phyloP scores from a whole-genome alignment of 176 grass and related monocot species.

The Aegilops longissima region DNA sequence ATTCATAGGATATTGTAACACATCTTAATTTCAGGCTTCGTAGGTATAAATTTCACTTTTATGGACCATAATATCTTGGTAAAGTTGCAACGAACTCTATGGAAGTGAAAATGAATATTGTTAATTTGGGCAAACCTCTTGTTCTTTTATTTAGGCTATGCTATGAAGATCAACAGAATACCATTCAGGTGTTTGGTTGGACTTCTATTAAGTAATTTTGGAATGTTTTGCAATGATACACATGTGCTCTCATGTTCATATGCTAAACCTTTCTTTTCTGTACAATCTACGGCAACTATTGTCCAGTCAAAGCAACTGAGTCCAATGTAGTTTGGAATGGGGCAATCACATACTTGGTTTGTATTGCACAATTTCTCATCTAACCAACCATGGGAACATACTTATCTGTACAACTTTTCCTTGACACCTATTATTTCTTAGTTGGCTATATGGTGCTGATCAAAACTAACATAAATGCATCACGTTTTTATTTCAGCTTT shows the following conservation, averaged over 20 bases:
- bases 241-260: not conserved
- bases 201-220: not conserved
- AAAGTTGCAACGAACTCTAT: not conserved
- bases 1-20: not conserved
- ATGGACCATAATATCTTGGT: not conserved
- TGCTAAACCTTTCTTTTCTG: not conserved
- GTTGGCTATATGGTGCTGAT: not conserved
- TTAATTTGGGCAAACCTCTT: not conserved
- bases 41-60: not conserved
- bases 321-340: not conserved
- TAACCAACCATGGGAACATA: not conserved
- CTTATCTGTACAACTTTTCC: conserved; percentile 11
- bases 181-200: not conserved
- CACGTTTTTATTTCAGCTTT: conserved; percentile 62
- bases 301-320: not conserved
- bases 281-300: not conserved
- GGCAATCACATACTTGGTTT: not conserved
- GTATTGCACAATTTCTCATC: not conserved
- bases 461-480: conserved; percentile 32
- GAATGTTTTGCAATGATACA: not conserved
- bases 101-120: not conserved
- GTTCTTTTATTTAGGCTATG: not conserved
- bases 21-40: not conserved
- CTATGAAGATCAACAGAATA: not conserved
- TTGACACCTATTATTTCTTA: not conserved